phyloP scores from a whole-genome alignment of 352 stramenopile species.

The Blastocystis hominis region DNA sequence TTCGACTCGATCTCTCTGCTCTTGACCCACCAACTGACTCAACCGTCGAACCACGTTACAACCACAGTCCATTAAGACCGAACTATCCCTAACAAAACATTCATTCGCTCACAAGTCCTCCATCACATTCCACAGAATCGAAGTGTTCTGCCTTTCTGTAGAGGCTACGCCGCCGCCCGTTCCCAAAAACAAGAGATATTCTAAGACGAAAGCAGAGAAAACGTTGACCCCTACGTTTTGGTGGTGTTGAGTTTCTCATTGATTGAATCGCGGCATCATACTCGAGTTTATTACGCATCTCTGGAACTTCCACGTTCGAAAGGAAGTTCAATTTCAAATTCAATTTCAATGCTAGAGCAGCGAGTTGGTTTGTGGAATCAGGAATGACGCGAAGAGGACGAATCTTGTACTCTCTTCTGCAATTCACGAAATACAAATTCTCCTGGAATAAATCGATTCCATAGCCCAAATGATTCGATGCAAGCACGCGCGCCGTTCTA shows the following conservation, averaged over 20 bases:
- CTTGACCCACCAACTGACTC: background rate
- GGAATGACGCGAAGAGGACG: background rate
- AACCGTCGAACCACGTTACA: slow-evolving; percentile 24
- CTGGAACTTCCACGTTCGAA: background rate
- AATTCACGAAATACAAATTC: background rate
- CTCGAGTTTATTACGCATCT: background rate
- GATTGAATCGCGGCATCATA: background rate
- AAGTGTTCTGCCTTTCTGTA: slow-evolving; percentile 6
- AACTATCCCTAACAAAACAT: background rate
- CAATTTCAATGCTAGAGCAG: background rate
- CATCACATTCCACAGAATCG: slow-evolving; percentile 1
- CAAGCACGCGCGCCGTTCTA: background rate
- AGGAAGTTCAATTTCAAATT: background rate
- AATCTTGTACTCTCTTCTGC: background rate
- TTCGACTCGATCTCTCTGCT: background rate
- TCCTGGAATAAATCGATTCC: background rate
- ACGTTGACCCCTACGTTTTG: background rate
- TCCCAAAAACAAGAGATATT: slow-evolving; percentile 40
- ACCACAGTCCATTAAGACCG: slow-evolving; percentile 4
- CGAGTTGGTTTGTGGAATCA: background rate
- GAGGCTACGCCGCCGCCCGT: slow-evolving; percentile 22
- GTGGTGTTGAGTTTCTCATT: background rate
- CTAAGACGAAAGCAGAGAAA: background rate
- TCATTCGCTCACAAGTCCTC: background rate
- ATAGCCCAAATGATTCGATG: background rate